Evolutionary conservation across 306 rosid species (phyloP).

Genomic region (Psophocarpus tetragonolobus): DNA sequence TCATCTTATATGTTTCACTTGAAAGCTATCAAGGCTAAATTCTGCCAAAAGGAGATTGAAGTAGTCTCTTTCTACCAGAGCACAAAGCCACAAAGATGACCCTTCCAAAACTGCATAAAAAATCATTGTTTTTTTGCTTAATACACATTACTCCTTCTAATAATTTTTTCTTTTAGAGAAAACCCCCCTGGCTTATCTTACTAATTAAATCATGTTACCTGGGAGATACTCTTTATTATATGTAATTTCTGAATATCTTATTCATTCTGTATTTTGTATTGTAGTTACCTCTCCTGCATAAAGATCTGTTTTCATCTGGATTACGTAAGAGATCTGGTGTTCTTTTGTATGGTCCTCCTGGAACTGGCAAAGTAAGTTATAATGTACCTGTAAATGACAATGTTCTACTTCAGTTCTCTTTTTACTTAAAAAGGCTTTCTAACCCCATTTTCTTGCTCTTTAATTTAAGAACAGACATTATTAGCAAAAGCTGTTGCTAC

Average conservation of each 20-base stretch:
- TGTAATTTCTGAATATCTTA: slow-evolving; percentile 23
- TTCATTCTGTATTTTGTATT: slow-evolving; percentile 27
- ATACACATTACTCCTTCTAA: neutral
- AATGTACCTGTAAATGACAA: slow-evolving; percentile 21
- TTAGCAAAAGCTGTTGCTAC: slow-evolving; percentile 99
- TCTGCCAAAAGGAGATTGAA: slow-evolving; percentile 19
- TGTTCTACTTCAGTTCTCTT: neutral
- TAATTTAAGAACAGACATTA: slow-evolving; percentile 60
- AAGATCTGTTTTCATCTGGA: slow-evolving; percentile 92
- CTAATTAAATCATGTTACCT: slow-evolving; percentile 18
- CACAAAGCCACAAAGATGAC: neutral
- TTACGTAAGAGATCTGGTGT: slow-evolving; percentile 94
- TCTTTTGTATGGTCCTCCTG: slow-evolving; percentile 94
- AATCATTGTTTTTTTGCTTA: too few relatives aligned
- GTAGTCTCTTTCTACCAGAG: slow-evolving; percentile 9
- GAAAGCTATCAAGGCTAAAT: slow-evolving; percentile 3
- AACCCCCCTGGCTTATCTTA: slow-evolving; percentile 5
- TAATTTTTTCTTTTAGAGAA: neutral
- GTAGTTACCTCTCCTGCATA: slow-evolving; percentile 92
- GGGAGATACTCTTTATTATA: neutral
- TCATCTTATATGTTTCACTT: slow-evolving; percentile 3
- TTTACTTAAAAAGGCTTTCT: slow-evolving; percentile 3
- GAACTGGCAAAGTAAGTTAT: slow-evolving; percentile 89
- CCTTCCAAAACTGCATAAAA: neutral
- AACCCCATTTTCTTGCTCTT: slow-evolving; percentile 6